phyloP scores from a whole-genome alignment of 139 green algal genomes.

The Micractinium conductrix region DNA sequence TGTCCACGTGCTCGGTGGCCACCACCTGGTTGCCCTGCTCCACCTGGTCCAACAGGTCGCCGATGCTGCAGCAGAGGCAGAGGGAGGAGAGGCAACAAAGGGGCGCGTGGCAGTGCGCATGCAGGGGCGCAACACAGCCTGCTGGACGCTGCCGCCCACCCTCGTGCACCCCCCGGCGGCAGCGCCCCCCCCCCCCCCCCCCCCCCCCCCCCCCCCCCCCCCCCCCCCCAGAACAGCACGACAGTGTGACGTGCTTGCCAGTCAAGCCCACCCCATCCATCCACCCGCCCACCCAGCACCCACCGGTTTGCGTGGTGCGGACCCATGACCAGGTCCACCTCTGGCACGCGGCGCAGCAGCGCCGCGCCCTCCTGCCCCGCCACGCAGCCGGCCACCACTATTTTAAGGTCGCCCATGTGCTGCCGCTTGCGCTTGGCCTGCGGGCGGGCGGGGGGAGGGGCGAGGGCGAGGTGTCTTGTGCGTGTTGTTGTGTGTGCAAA shows the following conservation, averaged over 20 bases:
- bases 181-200: background rate
- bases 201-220: background rate
- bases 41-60: slow-evolving; percentile 85
- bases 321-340: slow-evolving; percentile 98
- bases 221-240: background rate
- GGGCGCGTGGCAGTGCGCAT: background rate
- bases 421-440: slow-evolving; percentile 88
- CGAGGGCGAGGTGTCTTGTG: too few relatives aligned
- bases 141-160: background rate
- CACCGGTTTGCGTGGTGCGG: slow-evolving; percentile 92
- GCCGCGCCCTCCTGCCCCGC: slow-evolving; percentile 91
- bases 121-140: background rate
- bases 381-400: slow-evolving; percentile 93
- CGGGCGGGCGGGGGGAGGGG: too few relatives aligned
- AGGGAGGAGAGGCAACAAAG: background rate
- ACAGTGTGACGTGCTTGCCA: background rate
- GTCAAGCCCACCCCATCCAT: background rate
- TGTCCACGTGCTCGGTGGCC: slow-evolving; percentile 80
- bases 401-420: slow-evolving; percentile 76
- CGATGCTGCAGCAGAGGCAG: slow-evolving; percentile 57
- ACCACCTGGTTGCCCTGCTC: slow-evolving; percentile 77
- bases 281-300: background rate
- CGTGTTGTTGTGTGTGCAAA: too few relatives aligned
- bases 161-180: background rate
- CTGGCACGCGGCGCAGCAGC: slow-evolving; percentile 92